Evolutionary conservation across 352 stramenopile species (phyloP).

Genomic region (Nothophytophthora sp.): DNA sequence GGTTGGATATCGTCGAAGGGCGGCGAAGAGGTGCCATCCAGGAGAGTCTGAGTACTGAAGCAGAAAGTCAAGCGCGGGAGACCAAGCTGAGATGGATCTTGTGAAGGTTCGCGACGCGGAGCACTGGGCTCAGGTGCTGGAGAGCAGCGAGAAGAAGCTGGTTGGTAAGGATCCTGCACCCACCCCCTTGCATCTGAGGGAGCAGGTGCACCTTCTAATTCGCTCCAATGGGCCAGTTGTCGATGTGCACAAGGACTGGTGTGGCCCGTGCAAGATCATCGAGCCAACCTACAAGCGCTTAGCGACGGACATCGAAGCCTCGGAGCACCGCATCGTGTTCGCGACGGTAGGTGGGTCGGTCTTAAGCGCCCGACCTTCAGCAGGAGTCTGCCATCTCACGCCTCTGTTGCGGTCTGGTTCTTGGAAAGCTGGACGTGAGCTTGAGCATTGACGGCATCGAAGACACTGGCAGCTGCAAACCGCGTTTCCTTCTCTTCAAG

Average conservation of each 20-base stretch:
- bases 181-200: too few species aligned
- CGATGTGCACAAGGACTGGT: conserved; percentile 74
- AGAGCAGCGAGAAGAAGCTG: conserved; percentile 63
- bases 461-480: conserved; percentile 65
- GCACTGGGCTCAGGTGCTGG: conserved; percentile 55
- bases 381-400: too few species aligned
- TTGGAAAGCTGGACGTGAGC: conserved; percentile 58
- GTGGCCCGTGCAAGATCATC: conserved; percentile 74
- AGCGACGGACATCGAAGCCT: conserved; percentile 51
- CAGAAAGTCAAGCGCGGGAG: too few species aligned
- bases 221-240: conserved; percentile 35
- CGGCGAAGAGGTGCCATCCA: too few species aligned
- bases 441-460: conserved; percentile 53
- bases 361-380: too few species aligned
- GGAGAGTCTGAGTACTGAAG: too few species aligned
- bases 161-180: conserved; percentile 32
- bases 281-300: conserved; percentile 76
- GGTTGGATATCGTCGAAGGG: too few species aligned
- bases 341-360: conserved; percentile 41
- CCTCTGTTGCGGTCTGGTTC: too few species aligned
- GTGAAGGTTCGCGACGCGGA: conserved; percentile 64
- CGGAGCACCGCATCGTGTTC: conserved; percentile 56
- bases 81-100: conserved; percentile 36
- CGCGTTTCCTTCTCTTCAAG: conserved; percentile 63
- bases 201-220: background rate